These are phyloP conservation scores for Phytomonas francai DNA, from an alignment of 208 protist genomes.

Conservation along the genomic window DNA sequence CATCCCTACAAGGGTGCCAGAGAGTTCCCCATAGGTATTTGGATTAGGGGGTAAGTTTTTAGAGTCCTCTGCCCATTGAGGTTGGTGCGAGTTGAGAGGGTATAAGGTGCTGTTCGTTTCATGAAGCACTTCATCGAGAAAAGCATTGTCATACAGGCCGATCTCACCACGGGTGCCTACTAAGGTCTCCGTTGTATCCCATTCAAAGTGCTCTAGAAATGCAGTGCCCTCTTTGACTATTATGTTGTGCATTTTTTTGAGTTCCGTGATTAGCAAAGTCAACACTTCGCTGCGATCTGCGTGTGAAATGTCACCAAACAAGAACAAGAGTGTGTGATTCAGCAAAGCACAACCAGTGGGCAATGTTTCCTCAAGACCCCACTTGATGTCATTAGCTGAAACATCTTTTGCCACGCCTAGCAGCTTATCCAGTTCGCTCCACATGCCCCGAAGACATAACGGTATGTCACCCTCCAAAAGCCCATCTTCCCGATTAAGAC, in stretches of 20 bases:
- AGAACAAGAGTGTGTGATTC: neutral
- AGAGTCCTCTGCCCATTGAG: neutral
- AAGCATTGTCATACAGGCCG: neutral
- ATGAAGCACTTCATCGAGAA: neutral
- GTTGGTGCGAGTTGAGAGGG: neutral
- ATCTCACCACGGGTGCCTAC: neutral
- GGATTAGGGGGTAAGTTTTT: neutral
- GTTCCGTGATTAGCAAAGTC: neutral
- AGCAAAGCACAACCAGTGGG: neutral
- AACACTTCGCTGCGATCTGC: neutral
- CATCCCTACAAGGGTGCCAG: neutral
- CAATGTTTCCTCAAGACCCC: neutral
- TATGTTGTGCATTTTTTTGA: neutral
- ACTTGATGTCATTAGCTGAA: neutral
- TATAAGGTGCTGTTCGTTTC: neutral
- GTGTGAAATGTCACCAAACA: neutral
- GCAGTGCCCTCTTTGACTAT: neutral
- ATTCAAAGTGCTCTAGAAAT: neutral
- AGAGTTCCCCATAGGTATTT: neutral
- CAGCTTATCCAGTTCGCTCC: neutral
- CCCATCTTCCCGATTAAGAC: neutral
- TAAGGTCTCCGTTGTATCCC: neutral
- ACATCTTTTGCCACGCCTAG: neutral
- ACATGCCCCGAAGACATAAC: neutral
- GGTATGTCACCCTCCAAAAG: neutral